A percentile compares a stretch with the other conserved stretches of the same genome.
Conservation (phyloP, 495 filamentous ascomycete species). For the Jackrogersella multiformis region DNA sequence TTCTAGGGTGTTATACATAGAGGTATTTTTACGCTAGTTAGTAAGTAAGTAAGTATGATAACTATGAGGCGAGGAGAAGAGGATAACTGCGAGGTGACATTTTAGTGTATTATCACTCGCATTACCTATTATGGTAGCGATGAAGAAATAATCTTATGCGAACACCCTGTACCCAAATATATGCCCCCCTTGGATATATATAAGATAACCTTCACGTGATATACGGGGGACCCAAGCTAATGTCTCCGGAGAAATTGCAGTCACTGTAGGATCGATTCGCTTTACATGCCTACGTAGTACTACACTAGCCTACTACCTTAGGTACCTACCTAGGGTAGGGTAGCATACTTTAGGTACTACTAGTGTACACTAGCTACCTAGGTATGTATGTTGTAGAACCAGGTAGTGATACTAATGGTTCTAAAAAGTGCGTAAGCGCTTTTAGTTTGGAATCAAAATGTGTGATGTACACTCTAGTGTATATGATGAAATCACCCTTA, state of each 20-base stretch:
- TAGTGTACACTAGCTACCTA: too few relatives aligned
- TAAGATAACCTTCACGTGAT: slow-evolving; percentile 7
- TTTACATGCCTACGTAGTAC: not conserved
- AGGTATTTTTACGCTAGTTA: not conserved
- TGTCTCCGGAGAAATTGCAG: not conserved
- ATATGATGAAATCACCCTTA: not conserved
- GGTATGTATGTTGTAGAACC: too few relatives aligned
- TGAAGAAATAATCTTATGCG: slow-evolving; percentile 4
- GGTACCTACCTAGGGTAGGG: too few relatives aligned
- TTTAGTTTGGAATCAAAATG: not conserved
- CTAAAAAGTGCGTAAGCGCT: not conserved
- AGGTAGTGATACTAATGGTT: not conserved
- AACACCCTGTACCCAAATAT: not conserved
- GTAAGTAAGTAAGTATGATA: not conserved
- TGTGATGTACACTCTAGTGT: slow-evolving; percentile 4
- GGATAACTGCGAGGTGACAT: not conserved
- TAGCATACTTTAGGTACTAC: too few relatives aligned
- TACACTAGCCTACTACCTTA: too few relatives aligned
- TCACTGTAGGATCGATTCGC: not conserved
- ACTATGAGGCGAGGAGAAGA: not conserved
- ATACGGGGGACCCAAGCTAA: not conserved
- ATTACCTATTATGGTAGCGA: not conserved
- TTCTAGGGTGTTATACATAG: not conserved
- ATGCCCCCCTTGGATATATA: slow-evolving; percentile 1
- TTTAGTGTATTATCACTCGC: not conserved